Conservation (phyloP, 2,329 filamentous ascomycete species). For the Drechmeria coniospora region DNA sequence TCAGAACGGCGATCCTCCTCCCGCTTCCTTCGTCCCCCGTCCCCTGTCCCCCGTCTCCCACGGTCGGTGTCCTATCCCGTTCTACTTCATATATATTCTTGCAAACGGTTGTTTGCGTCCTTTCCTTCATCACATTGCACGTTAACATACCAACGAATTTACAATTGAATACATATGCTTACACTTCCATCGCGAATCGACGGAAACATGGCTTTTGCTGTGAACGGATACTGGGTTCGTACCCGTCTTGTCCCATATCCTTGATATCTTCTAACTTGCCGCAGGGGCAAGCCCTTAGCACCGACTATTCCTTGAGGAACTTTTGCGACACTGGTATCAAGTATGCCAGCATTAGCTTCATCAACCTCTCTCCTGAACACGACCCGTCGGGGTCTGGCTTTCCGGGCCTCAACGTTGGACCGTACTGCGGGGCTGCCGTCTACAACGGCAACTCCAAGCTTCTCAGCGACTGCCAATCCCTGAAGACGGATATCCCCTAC, state of each 20-base stretch:
- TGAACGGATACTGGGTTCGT: constrained; percentile 27
- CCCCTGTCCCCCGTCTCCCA: constrained; percentile 9
- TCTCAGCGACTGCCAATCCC: constrained; percentile 17
- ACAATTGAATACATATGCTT: too few species aligned
- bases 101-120: constrained; percentile 23
- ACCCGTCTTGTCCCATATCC: neutral
- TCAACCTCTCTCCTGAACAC: constrained; percentile 22
- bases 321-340: constrained; percentile 22
- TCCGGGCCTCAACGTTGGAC: constrained; percentile 24
- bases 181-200: too few species aligned
- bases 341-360: constrained; percentile 22
- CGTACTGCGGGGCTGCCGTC: constrained; percentile 18
- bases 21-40: constrained; percentile 7
- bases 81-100: too few species aligned
- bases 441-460: constrained; percentile 15
- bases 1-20: too few species aligned
- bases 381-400: constrained; percentile 12
- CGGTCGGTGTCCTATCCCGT: too few species aligned
- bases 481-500: constrained; percentile 23
- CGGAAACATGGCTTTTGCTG: too few species aligned
- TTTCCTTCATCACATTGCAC: constrained; percentile 21
- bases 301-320: constrained; percentile 14
- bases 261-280: neutral
- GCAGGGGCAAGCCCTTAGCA: constrained; percentile 22
- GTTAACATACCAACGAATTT: too few species aligned